A percentile compares a stretch with the other conserved stretches of the same genome.
Evolutionary conservation across 495 filamentous ascomycete genomes (phyloP).

Genomic region (Articulospora tetracladia): DNA sequence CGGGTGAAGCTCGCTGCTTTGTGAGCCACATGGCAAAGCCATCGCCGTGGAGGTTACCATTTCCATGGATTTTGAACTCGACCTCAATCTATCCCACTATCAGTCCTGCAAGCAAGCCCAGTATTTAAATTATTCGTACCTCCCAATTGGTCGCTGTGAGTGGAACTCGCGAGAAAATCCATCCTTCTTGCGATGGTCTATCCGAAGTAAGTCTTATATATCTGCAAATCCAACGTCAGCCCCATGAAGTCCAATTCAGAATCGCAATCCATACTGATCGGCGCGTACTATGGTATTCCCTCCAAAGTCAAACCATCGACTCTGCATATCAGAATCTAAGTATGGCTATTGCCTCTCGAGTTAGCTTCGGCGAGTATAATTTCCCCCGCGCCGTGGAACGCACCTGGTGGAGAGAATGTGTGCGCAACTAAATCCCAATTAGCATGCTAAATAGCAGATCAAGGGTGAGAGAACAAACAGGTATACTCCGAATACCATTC

Average conservation of each 20-base stretch:
- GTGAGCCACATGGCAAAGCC: slow-evolving; percentile 99
- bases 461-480: slow-evolving; percentile 32
- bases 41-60: slow-evolving; percentile 85
- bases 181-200: slow-evolving; percentile 82
- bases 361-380: slow-evolving; percentile 11
- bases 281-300: slow-evolving; percentile 91
- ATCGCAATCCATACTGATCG: slow-evolving; percentile 62
- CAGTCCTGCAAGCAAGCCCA: not conserved
- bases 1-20: slow-evolving; percentile 76
- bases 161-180: slow-evolving; percentile 89
- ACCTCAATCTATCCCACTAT: slow-evolving; percentile 69
- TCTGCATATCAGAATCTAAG: slow-evolving; percentile 96
- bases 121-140: slow-evolving; percentile 39
- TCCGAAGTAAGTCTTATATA: slow-evolving; percentile 93
- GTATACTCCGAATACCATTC: slow-evolving; percentile 51
- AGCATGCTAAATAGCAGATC: not conserved
- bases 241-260: not conserved
- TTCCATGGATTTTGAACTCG: slow-evolving; percentile 86
- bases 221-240: slow-evolving; percentile 37
- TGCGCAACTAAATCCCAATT: slow-evolving; percentile 55
- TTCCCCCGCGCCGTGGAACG: slow-evolving; percentile 18
- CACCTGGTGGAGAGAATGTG: slow-evolving; percentile 64
- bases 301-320: slow-evolving; percentile 99
- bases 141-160: slow-evolving; percentile 99
- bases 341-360: slow-evolving; percentile 63